A percentile compares a stretch with the other conserved stretches of the same genome.
Evolutionary conservation across 148 eudicot genomes (phyloP).

Genomic region (Rhododendron vialii): DNA sequence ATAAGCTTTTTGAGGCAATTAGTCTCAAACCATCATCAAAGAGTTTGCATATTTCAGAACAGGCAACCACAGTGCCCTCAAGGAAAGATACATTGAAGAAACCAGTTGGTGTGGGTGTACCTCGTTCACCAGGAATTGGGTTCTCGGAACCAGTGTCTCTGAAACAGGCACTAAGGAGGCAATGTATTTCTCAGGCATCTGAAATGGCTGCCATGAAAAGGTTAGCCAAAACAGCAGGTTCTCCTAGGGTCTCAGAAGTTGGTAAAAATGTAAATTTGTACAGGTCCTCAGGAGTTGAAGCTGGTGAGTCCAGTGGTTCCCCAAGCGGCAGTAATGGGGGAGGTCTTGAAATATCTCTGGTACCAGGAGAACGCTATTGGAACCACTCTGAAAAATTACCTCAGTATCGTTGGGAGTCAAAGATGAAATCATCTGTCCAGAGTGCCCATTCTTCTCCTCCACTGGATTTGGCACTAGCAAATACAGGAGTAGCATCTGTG

Average conservation of each 20-base stretch:
- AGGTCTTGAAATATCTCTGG: constrained; percentile 47
- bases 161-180: constrained; percentile 86
- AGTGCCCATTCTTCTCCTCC: constrained; percentile 35
- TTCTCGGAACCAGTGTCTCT: constrained; percentile 72
- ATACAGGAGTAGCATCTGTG: constrained; percentile 14
- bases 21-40: constrained; percentile 55
- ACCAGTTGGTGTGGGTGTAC: constrained; percentile 43
- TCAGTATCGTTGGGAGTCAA: constrained; percentile 19
- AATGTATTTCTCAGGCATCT: constrained; percentile 93
- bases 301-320: constrained; percentile 33
- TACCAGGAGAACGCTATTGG: constrained; percentile 34
- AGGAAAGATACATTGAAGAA: constrained; percentile 58
- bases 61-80: constrained; percentile 25
- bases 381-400: constrained; percentile 29
- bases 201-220: constrained; percentile 85
- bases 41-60: constrained; percentile 30
- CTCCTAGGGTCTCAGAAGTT: constrained; percentile 59
- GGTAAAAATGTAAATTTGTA: constrained; percentile 51
- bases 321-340: constrained; percentile 21
- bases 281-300: constrained; percentile 54
- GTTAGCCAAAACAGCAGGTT: constrained; percentile 44
- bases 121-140: constrained; percentile 59
- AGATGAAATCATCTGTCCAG: constrained; percentile 25
- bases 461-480: constrained; percentile 8
- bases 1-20: constrained; percentile 78